Conservation (phyloP, 306 rosid species). For the Cicer yamashitae region DNA sequence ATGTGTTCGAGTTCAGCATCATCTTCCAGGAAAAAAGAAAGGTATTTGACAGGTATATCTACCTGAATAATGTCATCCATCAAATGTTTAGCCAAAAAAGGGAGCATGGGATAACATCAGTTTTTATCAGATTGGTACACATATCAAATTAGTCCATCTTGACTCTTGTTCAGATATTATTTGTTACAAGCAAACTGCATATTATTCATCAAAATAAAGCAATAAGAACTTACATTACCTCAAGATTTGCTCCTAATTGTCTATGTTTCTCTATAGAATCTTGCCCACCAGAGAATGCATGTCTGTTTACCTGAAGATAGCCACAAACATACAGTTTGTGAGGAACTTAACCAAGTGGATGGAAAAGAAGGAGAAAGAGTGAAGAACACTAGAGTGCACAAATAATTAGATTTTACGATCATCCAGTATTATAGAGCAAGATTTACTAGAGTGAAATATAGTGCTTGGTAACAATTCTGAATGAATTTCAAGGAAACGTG, state of each 20-base stretch:
- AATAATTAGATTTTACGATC: background rate
- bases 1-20: slow-evolving; percentile 79
- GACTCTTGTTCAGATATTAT: slow-evolving; percentile 6
- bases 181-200: slow-evolving; percentile 8
- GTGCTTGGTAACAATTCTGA: slow-evolving; percentile 11
- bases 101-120: slow-evolving; percentile 1
- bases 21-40: slow-evolving; percentile 81
- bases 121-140: background rate
- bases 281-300: slow-evolving; percentile 97
- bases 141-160: slow-evolving; percentile 4
- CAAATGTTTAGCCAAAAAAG: slow-evolving; percentile 6
- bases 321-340: slow-evolving; percentile 33
- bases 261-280: slow-evolving; percentile 90
- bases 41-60: slow-evolving; percentile 89
- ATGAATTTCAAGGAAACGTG: slow-evolving; percentile 20
- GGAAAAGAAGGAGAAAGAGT: background rate
- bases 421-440: slow-evolving; percentile 2
- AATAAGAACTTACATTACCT: slow-evolving; percentile 54
- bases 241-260: slow-evolving; percentile 85
- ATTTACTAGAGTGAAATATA: slow-evolving; percentile 4
- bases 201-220: slow-evolving; percentile 33
- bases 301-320: slow-evolving; percentile 68
- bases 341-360: slow-evolving; percentile 17
- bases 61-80: slow-evolving; percentile 61
- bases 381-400: background rate